Evolutionary conservation across 2,329 filamentous ascomycete species (phyloP), one percentile per base, ranked within the genome.

Genomic region (Colletotrichum euphorbiae): DNA sequence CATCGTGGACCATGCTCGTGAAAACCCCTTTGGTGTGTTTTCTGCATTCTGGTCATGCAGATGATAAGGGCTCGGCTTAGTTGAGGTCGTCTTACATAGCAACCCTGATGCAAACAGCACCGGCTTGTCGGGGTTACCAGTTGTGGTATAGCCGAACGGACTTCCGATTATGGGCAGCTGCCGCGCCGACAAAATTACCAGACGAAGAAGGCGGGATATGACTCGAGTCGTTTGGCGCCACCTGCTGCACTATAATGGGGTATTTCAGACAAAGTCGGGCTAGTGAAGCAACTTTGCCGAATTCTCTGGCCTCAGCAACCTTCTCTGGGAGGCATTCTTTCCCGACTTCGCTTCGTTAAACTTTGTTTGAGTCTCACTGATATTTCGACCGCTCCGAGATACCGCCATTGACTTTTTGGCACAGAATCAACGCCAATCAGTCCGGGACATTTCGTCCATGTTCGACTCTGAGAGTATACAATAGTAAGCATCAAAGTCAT

Each of bases 41-140:
- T 33, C 17, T 8, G 6, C 28, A 28, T 28, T 28, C 28, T 21
- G 28, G 48, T 17, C 24, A 36, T 36, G 48, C 31, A 51, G 24
- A 17, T 51, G 48, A 51, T 17, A 51, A 51, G 28, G 28, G n/a
- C 48, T 51, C 28, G 28, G 48, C 48, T 51, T n/a, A 17, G 17
- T 51, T 51, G 28, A 36, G 28, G 48, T 36, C 48, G 24, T 51
- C 48, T n/a, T 31, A 11, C 48, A 33, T 24, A 31, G 12, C 12
- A 38, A 13, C 48, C 6, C 4, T 24, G 24, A 31, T 17, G 11
- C 13, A 51, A 9, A 36, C 0, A 4, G 28, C 21, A n/a, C 21
- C 21, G 12, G 21, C 15, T 36, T 9, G 21, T 51, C 48, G 48
- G 48, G 17, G 17, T 51, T 51, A 36, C 48, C 48, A 15, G 2